Percentiles rank a stretch among this genome's conserved stretches.
phyloP scores from a whole-genome alignment of 1,284 basidiomycete species.

The Neolentinus lepideus region DNA sequence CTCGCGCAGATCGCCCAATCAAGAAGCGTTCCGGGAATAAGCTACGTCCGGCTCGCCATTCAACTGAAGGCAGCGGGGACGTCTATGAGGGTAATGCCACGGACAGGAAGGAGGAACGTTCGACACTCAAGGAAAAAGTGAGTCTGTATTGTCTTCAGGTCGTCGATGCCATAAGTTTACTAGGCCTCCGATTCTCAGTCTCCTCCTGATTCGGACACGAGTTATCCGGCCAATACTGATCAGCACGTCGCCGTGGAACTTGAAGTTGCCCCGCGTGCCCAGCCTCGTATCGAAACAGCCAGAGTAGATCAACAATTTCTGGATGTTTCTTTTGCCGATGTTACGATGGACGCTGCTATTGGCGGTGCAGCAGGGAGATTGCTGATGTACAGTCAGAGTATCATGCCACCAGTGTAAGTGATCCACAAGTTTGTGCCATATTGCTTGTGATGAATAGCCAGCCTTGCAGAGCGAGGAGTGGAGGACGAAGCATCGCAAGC shows the following conservation, averaged over 20 bases:
- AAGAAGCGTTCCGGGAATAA: background rate
- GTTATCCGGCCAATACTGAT: too few relatives aligned
- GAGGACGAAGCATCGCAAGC: background rate
- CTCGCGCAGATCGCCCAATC: background rate
- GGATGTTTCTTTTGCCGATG: constrained; percentile 7
- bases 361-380: background rate
- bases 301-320: constrained; percentile 10
- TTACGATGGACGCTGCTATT: constrained; percentile 1
- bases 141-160: background rate
- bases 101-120: background rate
- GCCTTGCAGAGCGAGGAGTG: background rate
- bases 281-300: background rate
- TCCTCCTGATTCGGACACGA: too few relatives aligned
- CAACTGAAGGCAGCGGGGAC: background rate
- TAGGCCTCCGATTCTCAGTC: too few relatives aligned
- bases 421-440: constrained; percentile 25
- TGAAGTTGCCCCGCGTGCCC: background rate
- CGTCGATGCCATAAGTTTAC: too few relatives aligned
- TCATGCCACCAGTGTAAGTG: constrained; percentile 14
- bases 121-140: background rate
- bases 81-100: background rate
- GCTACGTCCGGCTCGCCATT: background rate
- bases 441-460: constrained; percentile 13
- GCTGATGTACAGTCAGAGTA: constrained; percentile 2
- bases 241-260: background rate